Percentiles rank a stretch among this genome's conserved stretches.
phyloP scores from a whole-genome alignment of 2,329 filamentous ascomycete genomes.

The Monilinia aucupariae region DNA sequence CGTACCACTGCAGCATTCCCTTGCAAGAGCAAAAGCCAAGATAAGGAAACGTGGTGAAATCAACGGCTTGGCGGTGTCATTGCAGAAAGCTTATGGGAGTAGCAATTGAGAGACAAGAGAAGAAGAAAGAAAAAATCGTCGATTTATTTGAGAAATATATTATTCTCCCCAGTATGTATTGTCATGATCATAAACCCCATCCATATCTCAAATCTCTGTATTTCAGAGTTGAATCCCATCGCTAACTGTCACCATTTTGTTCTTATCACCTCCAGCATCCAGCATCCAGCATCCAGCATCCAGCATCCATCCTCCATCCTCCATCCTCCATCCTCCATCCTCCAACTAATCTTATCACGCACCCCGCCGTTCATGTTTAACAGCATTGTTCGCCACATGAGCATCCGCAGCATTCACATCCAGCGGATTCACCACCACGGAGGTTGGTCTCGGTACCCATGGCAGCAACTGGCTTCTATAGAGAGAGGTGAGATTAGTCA shows the following conservation, averaged over 20 bases:
- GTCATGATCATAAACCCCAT: slow-evolving; percentile 1
- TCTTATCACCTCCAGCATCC: too few species aligned
- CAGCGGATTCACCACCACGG: slow-evolving; percentile 21
- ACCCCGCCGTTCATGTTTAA: background rate
- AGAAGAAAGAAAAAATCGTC: background rate
- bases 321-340: too few species aligned
- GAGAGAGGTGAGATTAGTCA: slow-evolving; percentile 13
- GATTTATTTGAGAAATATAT: background rate
- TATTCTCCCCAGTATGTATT: background rate
- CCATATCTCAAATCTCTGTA: background rate
- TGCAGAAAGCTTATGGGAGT: too few species aligned
- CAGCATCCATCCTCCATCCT: too few species aligned
- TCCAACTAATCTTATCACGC: too few species aligned
- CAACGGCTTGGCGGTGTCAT: background rate
- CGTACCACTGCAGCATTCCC: background rate
- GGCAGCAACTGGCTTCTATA: slow-evolving; percentile 20
- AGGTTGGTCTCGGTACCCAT: slow-evolving; percentile 19
- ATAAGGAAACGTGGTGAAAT: slow-evolving; percentile 6
- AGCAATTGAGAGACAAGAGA: too few species aligned
- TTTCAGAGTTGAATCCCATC: slow-evolving; percentile 4
- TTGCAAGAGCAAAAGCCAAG: background rate
- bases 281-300: too few species aligned
- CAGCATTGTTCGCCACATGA: slow-evolving; percentile 21
- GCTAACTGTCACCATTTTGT: background rate
- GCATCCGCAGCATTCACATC: slow-evolving; percentile 20